Percentiles rank a stretch among this genome's conserved stretches.
These are phyloP conservation scores for Pseudotsuga menziesii DNA, from an alignment of 75 land plant species.

Conservation along the genomic window DNA sequence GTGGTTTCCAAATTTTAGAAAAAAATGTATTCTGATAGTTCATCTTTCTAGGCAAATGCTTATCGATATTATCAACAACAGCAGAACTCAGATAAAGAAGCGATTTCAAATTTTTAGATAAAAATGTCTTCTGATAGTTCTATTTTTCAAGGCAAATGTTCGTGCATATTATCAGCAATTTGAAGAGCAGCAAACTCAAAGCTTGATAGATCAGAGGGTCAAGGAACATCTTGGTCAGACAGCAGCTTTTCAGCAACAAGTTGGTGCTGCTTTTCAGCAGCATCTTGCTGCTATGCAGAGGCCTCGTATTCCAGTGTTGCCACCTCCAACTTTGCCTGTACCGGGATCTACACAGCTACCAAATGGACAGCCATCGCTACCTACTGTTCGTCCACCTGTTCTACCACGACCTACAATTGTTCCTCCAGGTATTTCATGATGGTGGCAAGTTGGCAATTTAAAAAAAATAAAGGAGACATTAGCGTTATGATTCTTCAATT, in stretches of 20 bases:
- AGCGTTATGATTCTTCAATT: too few species aligned
- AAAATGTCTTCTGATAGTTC: too few species aligned
- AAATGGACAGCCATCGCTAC: slow-evolving; percentile 12
- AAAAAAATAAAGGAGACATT: too few species aligned
- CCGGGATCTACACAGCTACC: slow-evolving; percentile 24
- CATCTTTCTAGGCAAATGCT: slow-evolving; percentile 50
- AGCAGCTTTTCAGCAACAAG: slow-evolving; percentile 52
- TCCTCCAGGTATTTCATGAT: slow-evolving; percentile 46
- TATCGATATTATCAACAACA: too few species aligned
- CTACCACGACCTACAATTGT: slow-evolving; percentile 42
- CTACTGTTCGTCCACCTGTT: slow-evolving; percentile 69
- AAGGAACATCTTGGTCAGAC: slow-evolving; percentile 94
- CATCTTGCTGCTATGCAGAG: slow-evolving; percentile 59
- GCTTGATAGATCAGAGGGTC: slow-evolving; percentile 93
- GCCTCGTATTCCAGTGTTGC: slow-evolving; percentile 63
- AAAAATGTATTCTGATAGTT: too few species aligned
- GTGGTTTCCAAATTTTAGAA: too few species aligned
- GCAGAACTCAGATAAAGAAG: slow-evolving; percentile 47
- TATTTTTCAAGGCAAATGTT: slow-evolving; percentile 75
- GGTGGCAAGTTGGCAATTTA: too few species aligned
- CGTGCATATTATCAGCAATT: slow-evolving; percentile 93
- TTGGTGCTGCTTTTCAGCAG: slow-evolving; percentile 74
- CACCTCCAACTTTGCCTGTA: slow-evolving; percentile 55
- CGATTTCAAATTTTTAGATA: too few species aligned
- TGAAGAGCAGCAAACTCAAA: slow-evolving; percentile 97